Base-by-base conservation (phyloP, 371 early-diverging fungal genomes). In the Apophysomyces ossiformis region DNA sequence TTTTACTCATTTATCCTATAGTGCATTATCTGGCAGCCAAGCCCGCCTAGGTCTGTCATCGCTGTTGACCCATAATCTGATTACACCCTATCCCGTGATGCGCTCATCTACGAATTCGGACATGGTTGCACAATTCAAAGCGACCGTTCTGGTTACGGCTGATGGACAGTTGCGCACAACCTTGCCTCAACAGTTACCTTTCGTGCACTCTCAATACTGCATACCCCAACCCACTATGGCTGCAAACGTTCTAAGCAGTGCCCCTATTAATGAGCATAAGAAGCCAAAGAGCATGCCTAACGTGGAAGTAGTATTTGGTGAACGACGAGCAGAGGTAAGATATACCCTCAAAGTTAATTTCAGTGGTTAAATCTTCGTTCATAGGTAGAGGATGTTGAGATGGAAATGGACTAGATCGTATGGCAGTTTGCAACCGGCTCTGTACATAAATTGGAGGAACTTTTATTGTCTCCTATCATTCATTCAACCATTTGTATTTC, bases 41-140 rank as follows among this genome's bases (percentile, higher is more conserved):
- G 90, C 89, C 37, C 93, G 96, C 67, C 78, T 95, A 72, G 98
- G 98, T 60, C 81, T 97, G 37, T 77, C 89, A 58, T 97, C 96
- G 72, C 88, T 94, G 65, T 77, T 86, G 38, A 84, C 84, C 62
- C 90, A 91, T 71, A 81, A 85, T 21, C 84, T 96, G 13, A 81
- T 95, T 59, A 87, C 83, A 44, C 88, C 95, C 15, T 91, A 90
- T 70, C 84, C 87, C 77, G 89, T 75, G 70, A 89, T 84, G 92
- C 92, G 76, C 85, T 90, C 82, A 68, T 85, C 58, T 78, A 70
- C 64, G n/a, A 45, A 67, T 1, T 72, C 79, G 32, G 94, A 88
- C 67, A 65, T 84, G 37, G 90, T 93, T 37, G 95, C 95, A 36
- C 96, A 96, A 76, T 90, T 93, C 77, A 91, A 93, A 81, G 85